Conservation (phyloP, 768 basidiomycete species). For the Cytidiella melzeri region DNA sequence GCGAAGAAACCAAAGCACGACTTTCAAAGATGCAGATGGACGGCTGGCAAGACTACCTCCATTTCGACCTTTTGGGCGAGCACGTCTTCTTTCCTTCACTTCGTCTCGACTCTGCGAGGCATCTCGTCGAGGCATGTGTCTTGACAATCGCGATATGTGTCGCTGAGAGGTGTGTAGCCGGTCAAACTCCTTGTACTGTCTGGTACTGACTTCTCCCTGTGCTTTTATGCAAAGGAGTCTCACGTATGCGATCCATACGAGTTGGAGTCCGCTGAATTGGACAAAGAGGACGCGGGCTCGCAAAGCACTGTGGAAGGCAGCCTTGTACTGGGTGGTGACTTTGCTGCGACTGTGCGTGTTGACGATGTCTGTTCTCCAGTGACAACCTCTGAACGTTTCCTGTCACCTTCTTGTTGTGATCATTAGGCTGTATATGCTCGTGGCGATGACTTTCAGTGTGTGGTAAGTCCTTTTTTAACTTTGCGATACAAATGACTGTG, state of each 20-base stretch:
- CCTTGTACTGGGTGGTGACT: constrained; percentile 51
- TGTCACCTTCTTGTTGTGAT: constrained; percentile 1
- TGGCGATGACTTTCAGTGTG: constrained; percentile 66
- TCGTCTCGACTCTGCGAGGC: constrained; percentile 40
- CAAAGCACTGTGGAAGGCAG: constrained; percentile 46
- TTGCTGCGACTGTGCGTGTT: constrained; percentile 53
- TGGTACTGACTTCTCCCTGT: not conserved
- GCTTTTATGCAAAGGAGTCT: constrained; percentile 36
- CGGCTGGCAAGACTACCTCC: constrained; percentile 40
- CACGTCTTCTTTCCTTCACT: constrained; percentile 37
- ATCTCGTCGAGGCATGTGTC: constrained; percentile 41
- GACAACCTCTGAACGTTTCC: not conserved
- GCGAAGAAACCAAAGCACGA: too few species aligned
- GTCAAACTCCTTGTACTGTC: constrained; percentile 2
- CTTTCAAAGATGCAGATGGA: constrained; percentile 29
- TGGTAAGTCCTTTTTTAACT: constrained; percentile 39
- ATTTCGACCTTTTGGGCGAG: constrained; percentile 37
- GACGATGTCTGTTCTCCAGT: not conserved
- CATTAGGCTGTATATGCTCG: constrained; percentile 61
- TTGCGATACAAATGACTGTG: not conserved
- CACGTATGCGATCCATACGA: constrained; percentile 41
- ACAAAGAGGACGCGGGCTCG: constrained; percentile 37
- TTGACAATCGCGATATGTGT: constrained; percentile 45
- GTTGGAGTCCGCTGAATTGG: constrained; percentile 37
- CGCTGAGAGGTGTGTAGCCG: constrained; percentile 44